A percentile compares a stretch with the other conserved stretches of the same genome.
Evolutionary conservation across 495 filamentous ascomycete genomes (phyloP).

Genomic region (Collariella sp.): DNA sequence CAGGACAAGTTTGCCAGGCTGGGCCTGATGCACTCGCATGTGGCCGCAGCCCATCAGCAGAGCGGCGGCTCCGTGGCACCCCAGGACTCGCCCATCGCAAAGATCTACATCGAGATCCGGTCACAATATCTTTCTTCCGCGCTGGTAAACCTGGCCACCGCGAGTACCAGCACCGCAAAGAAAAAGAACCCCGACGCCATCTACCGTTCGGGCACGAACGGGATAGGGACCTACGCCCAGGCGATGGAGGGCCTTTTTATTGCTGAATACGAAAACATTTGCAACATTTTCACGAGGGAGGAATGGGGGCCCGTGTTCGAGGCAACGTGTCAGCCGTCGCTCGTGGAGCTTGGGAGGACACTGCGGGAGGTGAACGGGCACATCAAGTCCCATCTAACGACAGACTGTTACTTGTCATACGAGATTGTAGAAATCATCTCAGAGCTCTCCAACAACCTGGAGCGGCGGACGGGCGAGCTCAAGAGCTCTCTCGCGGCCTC

Average conservation of each 20-base stretch:
- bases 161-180: slow-evolving; percentile 80
- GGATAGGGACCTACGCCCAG: slow-evolving; percentile 80
- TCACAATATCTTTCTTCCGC: slow-evolving; percentile 75
- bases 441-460: slow-evolving; percentile 67
- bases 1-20: slow-evolving; percentile 42
- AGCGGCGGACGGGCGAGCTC: slow-evolving; percentile 73
- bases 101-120: slow-evolving; percentile 76
- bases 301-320: slow-evolving; percentile 73
- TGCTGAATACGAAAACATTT: slow-evolving; percentile 83
- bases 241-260: slow-evolving; percentile 78
- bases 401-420: slow-evolving; percentile 92
- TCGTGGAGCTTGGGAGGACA: slow-evolving; percentile 77
- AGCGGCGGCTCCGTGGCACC: slow-evolving; percentile 34
- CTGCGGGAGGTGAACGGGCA: slow-evolving; percentile 82
- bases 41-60: slow-evolving; percentile 27
- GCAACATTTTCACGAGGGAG: slow-evolving; percentile 70
- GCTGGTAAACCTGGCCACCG: slow-evolving; percentile 74
- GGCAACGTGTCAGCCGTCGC: slow-evolving; percentile 63
- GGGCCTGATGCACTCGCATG: slow-evolving; percentile 45
- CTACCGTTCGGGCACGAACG: slow-evolving; percentile 87
- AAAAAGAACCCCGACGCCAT: slow-evolving; percentile 69
- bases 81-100: slow-evolving; percentile 55
- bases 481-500: slow-evolving; percentile 76
- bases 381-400: slow-evolving; percentile 75
- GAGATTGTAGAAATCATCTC: slow-evolving; percentile 93